Base-by-base conservation (phyloP, 768 basidiomycete genomes). In the Leccinellum luteum region DNA sequence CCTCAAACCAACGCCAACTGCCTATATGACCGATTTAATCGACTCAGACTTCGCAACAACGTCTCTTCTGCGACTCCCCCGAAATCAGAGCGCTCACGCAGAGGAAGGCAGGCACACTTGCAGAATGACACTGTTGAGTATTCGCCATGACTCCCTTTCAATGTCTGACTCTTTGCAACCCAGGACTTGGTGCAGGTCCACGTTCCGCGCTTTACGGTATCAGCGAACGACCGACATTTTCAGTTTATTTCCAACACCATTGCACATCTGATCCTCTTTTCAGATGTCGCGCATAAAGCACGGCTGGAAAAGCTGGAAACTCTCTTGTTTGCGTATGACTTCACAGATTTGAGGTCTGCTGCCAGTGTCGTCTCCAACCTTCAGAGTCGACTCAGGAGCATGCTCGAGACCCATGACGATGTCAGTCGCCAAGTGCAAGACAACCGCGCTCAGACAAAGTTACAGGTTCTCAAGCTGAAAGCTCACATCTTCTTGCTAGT, bases 21-120 rank as follows among this genome's bases (percentile, higher is more conserved):
- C 59, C 89, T 86, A 48, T 93, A 94, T 69, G 95, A 98, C 79
- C 94, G 92, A 69, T 96, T 96, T 77, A 98, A 98, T 73, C 87
- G 89, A 43, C 80, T 97, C 9, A 86, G 95, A 34, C 75, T 94
- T 52, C 86, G 87, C 45, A 92, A 86, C 62, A 85, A 83, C 59
- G 74, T 87, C 30, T 85, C 86, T 31, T 81, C 84, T 12, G 76
- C 78, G 31, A 68, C 73, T n/a, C 70, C 67, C 12, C 69, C 75
- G 15, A 78, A 83, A n/a, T 73, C 75, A 38, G 69, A 70, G 44
- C 66, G 71, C 19, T 50, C 60, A 7, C 68, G 71, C 21, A 53
- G 48, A 54, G 56, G 65, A 19, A 65, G 68, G 27, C 61, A 70
- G 14, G 65, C 69, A 7, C 88, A 91, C 69, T 67, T 91, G 30